Base-by-base conservation (phyloP, 2,329 filamentous ascomycete genomes). In the Diaporthe citriasiana region DNA sequence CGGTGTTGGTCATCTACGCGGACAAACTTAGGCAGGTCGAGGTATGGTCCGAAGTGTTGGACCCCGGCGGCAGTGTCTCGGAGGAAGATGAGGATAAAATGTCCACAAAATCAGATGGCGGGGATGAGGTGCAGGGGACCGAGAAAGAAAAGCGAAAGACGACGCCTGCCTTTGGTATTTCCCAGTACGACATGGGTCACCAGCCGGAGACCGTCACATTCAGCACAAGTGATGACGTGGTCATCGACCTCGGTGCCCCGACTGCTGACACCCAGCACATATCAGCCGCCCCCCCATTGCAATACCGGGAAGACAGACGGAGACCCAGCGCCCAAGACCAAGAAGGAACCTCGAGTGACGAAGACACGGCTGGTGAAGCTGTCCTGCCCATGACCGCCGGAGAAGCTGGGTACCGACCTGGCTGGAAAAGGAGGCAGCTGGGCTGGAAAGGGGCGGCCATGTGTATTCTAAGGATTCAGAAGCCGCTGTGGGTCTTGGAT, bases 401-500 rank as follows among this genome's bases (percentile, higher is more conserved):
- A 0, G 80, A 81, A 63, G 80, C 82, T 6, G 73, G 78, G 0
- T 78, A 77, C 65, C 80, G 78, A 0, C 82, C 77, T 76, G 82
- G 81, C 10, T 88, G 86, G 86, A 81, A 80, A 65, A 84, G 82
- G 70, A 79, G 82, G 70, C 80, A 84, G 79, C 77, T 88, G 12
- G 87, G 87, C 1, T 89, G 87, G 87, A 68, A 75, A 27, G 87
- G 87, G 2, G 87, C 87, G 0, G 80, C 83, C 45, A 85, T 84
- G 81, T 82, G 82, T 71, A 82, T 85, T 40, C 79, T 83, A 51
- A 81, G 83, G 66, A 83, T 81, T 75, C 57, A 73, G 55, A 77
- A 72, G 68, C 77, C 72, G 35, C 73, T 75, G n/a, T 74, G 74
- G 42, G 69, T 71, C 33, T 75, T 75, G n/a, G 73, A 76, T 30